phyloP scores from a whole-genome alignment of 2,329 filamentous ascomycete genomes.

The Aspergillus viridinutans region DNA sequence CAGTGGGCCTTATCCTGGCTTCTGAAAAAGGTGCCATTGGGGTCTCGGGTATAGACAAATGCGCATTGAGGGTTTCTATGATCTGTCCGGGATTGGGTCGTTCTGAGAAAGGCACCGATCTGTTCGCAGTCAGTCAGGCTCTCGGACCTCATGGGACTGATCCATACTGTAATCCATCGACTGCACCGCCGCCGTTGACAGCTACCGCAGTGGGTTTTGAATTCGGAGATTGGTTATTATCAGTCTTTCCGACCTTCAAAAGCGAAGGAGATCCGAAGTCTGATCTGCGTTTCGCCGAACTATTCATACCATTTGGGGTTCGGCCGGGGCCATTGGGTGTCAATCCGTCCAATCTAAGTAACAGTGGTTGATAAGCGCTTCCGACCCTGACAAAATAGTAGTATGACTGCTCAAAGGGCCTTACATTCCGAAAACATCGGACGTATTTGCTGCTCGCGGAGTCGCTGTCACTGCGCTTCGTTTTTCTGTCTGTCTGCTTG shows the following conservation, averaged over 20 bases:
- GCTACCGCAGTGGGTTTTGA: slow-evolving; percentile 34
- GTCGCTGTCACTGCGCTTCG: slow-evolving; percentile 53
- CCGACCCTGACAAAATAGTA: not conserved
- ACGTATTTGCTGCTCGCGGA: slow-evolving; percentile 56
- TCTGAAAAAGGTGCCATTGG: slow-evolving; percentile 70
- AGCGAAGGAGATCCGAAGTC: slow-evolving; percentile 46
- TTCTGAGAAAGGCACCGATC: slow-evolving; percentile 66
- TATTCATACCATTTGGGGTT: slow-evolving; percentile 29
- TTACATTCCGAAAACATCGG: slow-evolving; percentile 80
- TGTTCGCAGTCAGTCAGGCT: slow-evolving; percentile 25
- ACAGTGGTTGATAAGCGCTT: not conserved
- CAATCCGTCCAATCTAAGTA: slow-evolving; percentile 59
- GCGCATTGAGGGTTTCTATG: slow-evolving; percentile 75
- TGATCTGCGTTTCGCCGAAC: slow-evolving; percentile 52
- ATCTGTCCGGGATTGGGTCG: slow-evolving; percentile 76
- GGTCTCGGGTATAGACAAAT: slow-evolving; percentile 63
- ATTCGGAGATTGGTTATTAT: slow-evolving; percentile 50
- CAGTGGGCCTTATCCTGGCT: slow-evolving; percentile 75
- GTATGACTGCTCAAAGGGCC: slow-evolving; percentile 17
- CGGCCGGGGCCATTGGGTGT: slow-evolving; percentile 56
- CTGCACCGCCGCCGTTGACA: slow-evolving; percentile 26
- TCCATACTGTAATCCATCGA: slow-evolving; percentile 37
- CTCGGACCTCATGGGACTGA: not conserved
- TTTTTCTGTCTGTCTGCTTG: slow-evolving; percentile 58
- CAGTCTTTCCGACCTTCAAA: slow-evolving; percentile 40